Evolutionary conservation across 129 eudicot species (phyloP).

Genomic region (Chrysanthemum makinoi): DNA sequence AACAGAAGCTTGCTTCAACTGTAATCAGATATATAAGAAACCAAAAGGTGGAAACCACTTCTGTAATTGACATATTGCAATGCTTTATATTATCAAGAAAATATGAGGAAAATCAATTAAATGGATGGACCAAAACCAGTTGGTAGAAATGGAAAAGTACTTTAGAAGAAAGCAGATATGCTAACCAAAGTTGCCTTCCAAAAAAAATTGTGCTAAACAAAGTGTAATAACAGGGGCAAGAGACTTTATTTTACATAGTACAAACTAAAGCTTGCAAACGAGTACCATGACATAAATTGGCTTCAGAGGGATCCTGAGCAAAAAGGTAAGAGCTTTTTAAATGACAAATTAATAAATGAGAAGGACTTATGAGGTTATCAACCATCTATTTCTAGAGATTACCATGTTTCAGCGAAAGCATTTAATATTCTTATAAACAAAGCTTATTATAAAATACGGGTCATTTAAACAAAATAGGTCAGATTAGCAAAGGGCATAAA

Average conservation of each 20-base stretch:
- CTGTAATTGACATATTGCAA: too few relatives aligned
- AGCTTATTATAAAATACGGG: background rate
- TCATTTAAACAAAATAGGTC: conserved; percentile 2
- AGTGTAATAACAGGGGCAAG: background rate
- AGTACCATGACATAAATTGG: conserved; percentile 10
- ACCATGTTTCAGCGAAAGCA: too few relatives aligned
- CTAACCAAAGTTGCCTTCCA: background rate
- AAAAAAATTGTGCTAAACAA: too few relatives aligned
- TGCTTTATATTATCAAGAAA: too few relatives aligned
- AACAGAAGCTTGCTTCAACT: too few relatives aligned
- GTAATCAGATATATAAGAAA: too few relatives aligned
- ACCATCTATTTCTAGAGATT: too few relatives aligned
- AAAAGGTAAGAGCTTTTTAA: too few relatives aligned
- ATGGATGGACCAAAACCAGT: background rate
- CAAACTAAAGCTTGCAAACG: background rate
- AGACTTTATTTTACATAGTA: background rate
- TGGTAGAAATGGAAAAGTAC: background rate
- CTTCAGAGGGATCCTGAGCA: background rate
- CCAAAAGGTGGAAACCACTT: too few relatives aligned
- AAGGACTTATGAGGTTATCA: too few relatives aligned
- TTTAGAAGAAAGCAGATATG: background rate
- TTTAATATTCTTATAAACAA: too few relatives aligned
- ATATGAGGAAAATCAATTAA: background rate
- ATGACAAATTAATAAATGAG: too few relatives aligned
- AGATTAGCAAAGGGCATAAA: background rate